Percentiles rank a stretch among this genome's conserved stretches.
Conservation (phyloP, 805 yeast genomes). For the Yamadazyma insecticola region DNA sequence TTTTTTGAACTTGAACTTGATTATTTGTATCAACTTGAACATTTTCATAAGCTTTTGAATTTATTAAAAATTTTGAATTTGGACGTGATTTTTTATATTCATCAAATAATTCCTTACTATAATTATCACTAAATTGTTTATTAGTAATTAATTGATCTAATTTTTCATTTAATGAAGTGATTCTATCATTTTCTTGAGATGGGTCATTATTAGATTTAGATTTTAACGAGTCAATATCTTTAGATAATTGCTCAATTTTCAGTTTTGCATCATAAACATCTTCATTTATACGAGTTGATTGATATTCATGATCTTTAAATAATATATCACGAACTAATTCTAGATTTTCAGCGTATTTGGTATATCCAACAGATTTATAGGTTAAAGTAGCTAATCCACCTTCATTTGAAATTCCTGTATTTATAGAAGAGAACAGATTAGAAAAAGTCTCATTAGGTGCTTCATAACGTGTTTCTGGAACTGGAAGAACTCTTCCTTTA, state of each 20-base stretch:
- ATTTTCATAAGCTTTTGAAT: slow-evolving; percentile 10
- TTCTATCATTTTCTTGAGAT: neutral
- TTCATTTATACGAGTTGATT: slow-evolving; percentile 14
- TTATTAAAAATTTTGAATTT: slow-evolving; percentile 12
- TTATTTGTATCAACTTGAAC: slow-evolving; percentile 2
- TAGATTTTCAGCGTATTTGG: slow-evolving; percentile 30
- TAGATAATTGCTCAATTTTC: slow-evolving; percentile 15
- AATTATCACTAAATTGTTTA: slow-evolving; percentile 12
- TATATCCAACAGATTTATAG: slow-evolving; percentile 35
- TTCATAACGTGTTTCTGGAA: slow-evolving; percentile 12
- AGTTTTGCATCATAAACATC: slow-evolving; percentile 14
- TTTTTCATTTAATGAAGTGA: slow-evolving; percentile 4
- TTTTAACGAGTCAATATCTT: slow-evolving; percentile 1
- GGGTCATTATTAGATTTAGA: no score
- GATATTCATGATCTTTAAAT: slow-evolving; percentile 10
- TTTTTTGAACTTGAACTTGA: slow-evolving; percentile 13
- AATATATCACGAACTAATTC: slow-evolving; percentile 28
- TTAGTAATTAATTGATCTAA: slow-evolving; percentile 12
- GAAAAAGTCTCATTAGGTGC: slow-evolving; percentile 17
- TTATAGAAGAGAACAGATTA: slow-evolving; percentile 25
- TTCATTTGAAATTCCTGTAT: slow-evolving; percentile 36
- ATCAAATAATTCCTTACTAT: slow-evolving; percentile 11
- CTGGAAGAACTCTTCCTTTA: slow-evolving; percentile 5
- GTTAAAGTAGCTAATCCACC: slow-evolving; percentile 40
- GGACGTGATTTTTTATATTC: slow-evolving; percentile 14